Evolutionary conservation across 371 early-diverging fungal genomes (phyloP).

Genomic region (Saksenaea oblongispora): DNA sequence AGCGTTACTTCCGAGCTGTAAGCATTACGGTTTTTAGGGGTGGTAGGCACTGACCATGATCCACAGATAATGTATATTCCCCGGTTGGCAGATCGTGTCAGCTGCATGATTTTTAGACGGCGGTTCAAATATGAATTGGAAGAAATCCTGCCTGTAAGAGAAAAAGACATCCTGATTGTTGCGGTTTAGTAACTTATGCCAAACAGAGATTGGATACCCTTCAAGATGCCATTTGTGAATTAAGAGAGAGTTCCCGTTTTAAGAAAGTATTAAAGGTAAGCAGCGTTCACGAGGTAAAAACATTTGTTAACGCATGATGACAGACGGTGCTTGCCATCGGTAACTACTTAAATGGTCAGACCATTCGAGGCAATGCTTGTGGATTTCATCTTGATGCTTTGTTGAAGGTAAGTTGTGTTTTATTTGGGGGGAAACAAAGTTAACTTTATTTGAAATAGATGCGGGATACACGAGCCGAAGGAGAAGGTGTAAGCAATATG

Average conservation of each 20-base stretch:
- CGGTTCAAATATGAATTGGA: conserved; percentile 71
- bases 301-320: neutral
- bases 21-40: conserved; percentile 2
- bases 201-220: conserved; percentile 24
- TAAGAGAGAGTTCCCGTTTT: conserved; percentile 41
- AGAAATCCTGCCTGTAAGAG: conserved; percentile 61
- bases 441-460: conserved; percentile 40
- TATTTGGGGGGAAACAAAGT: neutral
- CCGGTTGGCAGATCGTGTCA: conserved; percentile 66
- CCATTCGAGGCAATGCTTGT: conserved; percentile 81
- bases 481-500: conserved; percentile 54
- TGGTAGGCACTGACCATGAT: neutral
- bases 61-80: conserved; percentile 68
- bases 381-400: conserved; percentile 79
- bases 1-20: conserved; percentile 63
- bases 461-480: conserved; percentile 68
- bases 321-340: conserved; percentile 77
- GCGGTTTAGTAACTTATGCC: conserved; percentile 11
- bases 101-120: conserved; percentile 75
- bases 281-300: neutral
- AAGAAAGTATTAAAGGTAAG: conserved; percentile 61
- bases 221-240: conserved; percentile 31
- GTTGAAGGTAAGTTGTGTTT: conserved; percentile 49
- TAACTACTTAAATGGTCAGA: conserved; percentile 78
- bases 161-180: conserved; percentile 11